Evolutionary conservation across 1,284 basidiomycete genomes (phyloP).

Genomic region (Ganoderma meredithae): DNA sequence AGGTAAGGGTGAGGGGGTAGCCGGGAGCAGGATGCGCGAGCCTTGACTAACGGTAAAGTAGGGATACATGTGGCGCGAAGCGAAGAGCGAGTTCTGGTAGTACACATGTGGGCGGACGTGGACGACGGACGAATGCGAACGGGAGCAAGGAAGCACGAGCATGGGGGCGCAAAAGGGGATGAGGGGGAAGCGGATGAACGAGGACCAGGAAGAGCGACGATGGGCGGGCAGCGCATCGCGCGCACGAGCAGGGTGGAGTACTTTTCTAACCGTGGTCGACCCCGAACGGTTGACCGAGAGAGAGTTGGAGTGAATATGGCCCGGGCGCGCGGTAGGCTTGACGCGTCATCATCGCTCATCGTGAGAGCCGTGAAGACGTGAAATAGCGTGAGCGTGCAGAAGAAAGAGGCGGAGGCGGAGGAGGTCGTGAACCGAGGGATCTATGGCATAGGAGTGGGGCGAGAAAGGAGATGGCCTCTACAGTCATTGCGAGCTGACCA

Average conservation of each 20-base stretch:
- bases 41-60: conserved; percentile 22
- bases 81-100: conserved; percentile 13
- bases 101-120: conserved; percentile 19
- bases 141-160: conserved; percentile 3
- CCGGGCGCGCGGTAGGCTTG: conserved; percentile 23
- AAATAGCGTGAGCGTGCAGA: background rate
- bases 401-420: background rate
- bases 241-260: conserved; percentile 23
- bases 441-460: conserved; percentile 15
- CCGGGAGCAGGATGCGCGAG: background rate
- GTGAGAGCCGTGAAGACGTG: background rate
- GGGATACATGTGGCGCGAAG: conserved; percentile 28
- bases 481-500: conserved; percentile 58
- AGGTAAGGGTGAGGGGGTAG: conserved; percentile 4
- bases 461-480: conserved; percentile 7
- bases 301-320: conserved; percentile 4
- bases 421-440: background rate
- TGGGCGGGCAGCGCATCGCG: conserved; percentile 20
- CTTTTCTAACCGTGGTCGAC: conserved; percentile 26
- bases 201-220: conserved; percentile 10
- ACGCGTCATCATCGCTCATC: conserved; percentile 24
- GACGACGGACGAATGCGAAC: conserved; percentile 1
- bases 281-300: conserved; percentile 1
- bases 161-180: background rate
- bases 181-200: background rate